Evolutionary conservation across 371 early-diverging fungal species (phyloP), one percentile per base, ranked within the genome.

Genomic region (Mortierella sp.): DNA sequence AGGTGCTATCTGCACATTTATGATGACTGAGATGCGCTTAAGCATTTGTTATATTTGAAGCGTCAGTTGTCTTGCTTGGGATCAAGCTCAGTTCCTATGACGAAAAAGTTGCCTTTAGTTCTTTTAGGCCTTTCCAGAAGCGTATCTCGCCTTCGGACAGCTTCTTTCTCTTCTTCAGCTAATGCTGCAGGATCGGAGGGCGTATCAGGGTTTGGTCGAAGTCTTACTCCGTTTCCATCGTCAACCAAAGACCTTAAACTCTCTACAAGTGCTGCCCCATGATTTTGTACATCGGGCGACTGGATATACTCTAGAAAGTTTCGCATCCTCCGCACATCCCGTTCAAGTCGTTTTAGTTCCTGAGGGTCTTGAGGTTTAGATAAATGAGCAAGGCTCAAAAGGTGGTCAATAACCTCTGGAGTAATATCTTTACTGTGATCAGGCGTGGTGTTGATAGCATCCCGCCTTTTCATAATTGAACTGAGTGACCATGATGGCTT

Each of bases 101-200:
- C 75, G 50, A 80, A 80, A 45, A 80, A 80, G 53, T 80, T 80
- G 43, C 81, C 81, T 24, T 75, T 80, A 58, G 62, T 63, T 36
- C 57, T 45, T 21, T 62, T 64, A 19, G 81, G 72, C 16, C 81
- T 33, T 24, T 43, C 48, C 15, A 80, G 55, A 15, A 80, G 52
- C n/a, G 58, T 40, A 1, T 75, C 72, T 13, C 81, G 64, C 21
- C 69, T 64, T 2, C 43, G 52, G 13, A 65, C n/a, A 57, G 22
- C 16, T 13, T 68, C 76, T 24, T 65, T 45, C 4, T 69, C 71
- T 9, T 61, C 41, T 2, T 74, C 58, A 19, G 41, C 28, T 4
- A 43, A 36, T 10, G 16, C 32, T 7, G 21, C 41, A 19, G 48
- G 38, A 10, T 53, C 43, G 3, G 74, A 28, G 13, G 13, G 7